A percentile compares a stretch with the other conserved stretches of the same genome.
Evolutionary conservation across 192 early-diverging fungal species (phyloP).

Genomic region (Coemansia sp.): DNA sequence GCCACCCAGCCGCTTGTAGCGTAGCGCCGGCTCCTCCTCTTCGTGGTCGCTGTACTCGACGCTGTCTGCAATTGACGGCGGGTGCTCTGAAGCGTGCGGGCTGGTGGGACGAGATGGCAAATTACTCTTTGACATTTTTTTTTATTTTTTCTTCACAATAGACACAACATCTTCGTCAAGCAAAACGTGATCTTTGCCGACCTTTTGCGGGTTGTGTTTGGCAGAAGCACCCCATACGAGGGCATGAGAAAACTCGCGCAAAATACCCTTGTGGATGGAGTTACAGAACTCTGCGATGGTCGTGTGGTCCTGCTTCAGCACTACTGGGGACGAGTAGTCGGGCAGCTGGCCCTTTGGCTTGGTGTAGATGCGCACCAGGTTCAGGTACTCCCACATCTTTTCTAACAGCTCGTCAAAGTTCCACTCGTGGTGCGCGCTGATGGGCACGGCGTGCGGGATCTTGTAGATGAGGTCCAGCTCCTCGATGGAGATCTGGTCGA

Average conservation of each 20-base stretch:
- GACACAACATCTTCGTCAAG: conserved; percentile 97
- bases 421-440: conserved; percentile 80
- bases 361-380: conserved; percentile 81
- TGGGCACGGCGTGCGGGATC: conserved; percentile 90
- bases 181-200: conserved; percentile 89
- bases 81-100: neutral
- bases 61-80: neutral
- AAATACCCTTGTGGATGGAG: conserved; percentile 90
- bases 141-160: conserved; percentile 64
- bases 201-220: conserved; percentile 98
- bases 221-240: conserved; percentile 94
- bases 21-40: conserved; percentile 87
- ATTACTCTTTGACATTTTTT: neutral
- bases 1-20: conserved; percentile 81
- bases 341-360: conserved; percentile 95
- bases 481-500: conserved; percentile 94
- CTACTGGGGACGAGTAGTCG: conserved; percentile 92
- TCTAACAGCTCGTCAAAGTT: conserved; percentile 98
- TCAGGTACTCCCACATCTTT: conserved; percentile 73
- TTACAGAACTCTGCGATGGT: conserved; percentile 93
- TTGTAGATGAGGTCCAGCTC: conserved; percentile 95
- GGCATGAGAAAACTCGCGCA: conserved; percentile 88
- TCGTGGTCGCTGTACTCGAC: conserved; percentile 39
- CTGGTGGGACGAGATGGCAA: neutral
- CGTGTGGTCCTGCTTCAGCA: conserved; percentile 67